Evolutionary conservation across 2,329 filamentous ascomycete species (phyloP).

Genomic region (Phoma sp.): DNA sequence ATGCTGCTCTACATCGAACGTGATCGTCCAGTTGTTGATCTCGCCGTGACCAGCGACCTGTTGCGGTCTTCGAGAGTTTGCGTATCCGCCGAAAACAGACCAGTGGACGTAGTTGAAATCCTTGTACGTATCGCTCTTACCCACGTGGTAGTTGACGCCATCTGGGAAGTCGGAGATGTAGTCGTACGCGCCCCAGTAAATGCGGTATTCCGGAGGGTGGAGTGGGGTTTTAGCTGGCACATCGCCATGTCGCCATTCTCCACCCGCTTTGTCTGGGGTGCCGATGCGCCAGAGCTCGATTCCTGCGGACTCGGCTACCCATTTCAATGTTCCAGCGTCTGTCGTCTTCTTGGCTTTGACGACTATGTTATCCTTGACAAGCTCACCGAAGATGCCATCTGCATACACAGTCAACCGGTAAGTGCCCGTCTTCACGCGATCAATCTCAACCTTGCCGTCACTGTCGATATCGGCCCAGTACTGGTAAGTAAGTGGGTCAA

Average conservation of each 20-base stretch:
- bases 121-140: constrained; percentile 51
- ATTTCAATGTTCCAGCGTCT: constrained; percentile 42
- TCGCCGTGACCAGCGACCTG: constrained; percentile 42
- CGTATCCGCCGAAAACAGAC: constrained; percentile 66
- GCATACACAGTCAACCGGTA: constrained; percentile 70
- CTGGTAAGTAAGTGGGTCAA: constrained; percentile 63
- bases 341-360: constrained; percentile 50
- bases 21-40: constrained; percentile 35
- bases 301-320: constrained; percentile 63
- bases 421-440: constrained; percentile 61
- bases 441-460: constrained; percentile 59
- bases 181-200: constrained; percentile 68
- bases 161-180: constrained; percentile 65
- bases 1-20: constrained; percentile 24
- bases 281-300: constrained; percentile 68
- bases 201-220: constrained; percentile 63
- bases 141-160: constrained; percentile 65
- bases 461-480: constrained; percentile 63
- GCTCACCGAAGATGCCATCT: constrained; percentile 67
- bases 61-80: constrained; percentile 54
- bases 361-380: constrained; percentile 58
- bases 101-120: constrained; percentile 72
- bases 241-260: constrained; percentile 66
- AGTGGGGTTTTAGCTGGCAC: constrained; percentile 51
- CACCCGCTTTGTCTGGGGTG: constrained; percentile 65